Percentiles rank a stretch among this genome's conserved stretches.
Evolutionary conservation across 192 early-diverging fungal species (phyloP).

Genomic region (Spinellus fusiger): DNA sequence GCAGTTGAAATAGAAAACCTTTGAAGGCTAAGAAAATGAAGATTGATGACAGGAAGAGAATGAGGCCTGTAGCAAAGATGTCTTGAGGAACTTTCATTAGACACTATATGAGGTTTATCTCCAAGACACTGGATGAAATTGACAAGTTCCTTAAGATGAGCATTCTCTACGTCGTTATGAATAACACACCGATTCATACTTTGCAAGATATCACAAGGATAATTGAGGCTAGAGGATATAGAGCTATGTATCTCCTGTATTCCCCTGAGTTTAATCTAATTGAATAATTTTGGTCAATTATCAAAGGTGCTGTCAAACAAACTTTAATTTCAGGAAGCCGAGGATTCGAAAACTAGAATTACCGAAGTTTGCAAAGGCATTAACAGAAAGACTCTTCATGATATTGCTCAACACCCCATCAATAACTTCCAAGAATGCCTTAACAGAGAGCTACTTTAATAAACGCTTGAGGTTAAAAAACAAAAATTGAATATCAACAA

Average conservation of each 20-base stretch:
- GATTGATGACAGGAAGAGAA: not conserved
- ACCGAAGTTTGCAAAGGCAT: not conserved
- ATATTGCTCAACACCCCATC: not conserved
- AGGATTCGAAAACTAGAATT: slow-evolving; percentile 7
- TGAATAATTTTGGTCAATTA: not conserved
- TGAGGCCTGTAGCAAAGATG: not conserved
- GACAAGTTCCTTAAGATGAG: slow-evolving; percentile 10
- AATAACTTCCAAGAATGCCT: slow-evolving; percentile 7
- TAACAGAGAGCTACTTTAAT: not conserved
- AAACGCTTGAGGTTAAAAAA: slow-evolving; percentile 1
- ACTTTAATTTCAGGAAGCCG: not conserved
- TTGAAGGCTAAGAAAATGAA: slow-evolving; percentile 5
- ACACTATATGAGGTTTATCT: not conserved
- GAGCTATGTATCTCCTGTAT: not conserved
- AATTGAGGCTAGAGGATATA: slow-evolving; percentile 1
- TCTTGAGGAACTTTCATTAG: slow-evolving; percentile 3
- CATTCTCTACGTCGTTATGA: slow-evolving; percentile 15
- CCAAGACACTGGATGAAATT: slow-evolving; percentile 2
- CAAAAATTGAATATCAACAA: not conserved
- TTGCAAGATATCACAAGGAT: not conserved
- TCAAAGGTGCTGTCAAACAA: not conserved
- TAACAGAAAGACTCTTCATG: slow-evolving; percentile 1
- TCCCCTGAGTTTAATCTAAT: not conserved
- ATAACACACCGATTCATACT: slow-evolving; percentile 15
- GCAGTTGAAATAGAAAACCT: slow-evolving; percentile 8